Conservation (phyloP, 2,329 filamentous ascomycete species). For the Stemphylium lycopersici region DNA sequence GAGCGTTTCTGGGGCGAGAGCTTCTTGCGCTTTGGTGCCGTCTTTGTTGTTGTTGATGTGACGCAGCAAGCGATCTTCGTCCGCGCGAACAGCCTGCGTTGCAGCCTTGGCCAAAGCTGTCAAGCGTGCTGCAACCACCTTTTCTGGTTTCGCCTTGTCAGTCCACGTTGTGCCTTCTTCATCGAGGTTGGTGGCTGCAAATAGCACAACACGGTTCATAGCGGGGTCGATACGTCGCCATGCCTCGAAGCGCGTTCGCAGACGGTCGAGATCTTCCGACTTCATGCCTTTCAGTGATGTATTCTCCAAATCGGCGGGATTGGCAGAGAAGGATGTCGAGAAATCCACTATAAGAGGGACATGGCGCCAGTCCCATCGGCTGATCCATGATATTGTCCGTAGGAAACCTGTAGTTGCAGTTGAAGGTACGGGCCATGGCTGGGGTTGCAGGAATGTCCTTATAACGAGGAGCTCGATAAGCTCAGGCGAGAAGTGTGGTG, state of each 20-base stretch:
- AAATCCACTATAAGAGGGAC: constrained; percentile 83
- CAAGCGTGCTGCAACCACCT: constrained; percentile 84
- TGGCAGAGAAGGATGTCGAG: constrained; percentile 46
- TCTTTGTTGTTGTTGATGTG: constrained; percentile 12
- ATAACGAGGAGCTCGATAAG: constrained; percentile 83
- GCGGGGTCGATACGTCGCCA: constrained; percentile 88
- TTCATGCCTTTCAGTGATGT: constrained; percentile 55
- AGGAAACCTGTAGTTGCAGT: constrained; percentile 81
- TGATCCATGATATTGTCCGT: constrained; percentile 77
- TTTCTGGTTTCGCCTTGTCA: constrained; percentile 70
- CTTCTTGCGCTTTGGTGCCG: neutral
- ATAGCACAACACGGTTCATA: constrained; percentile 82
- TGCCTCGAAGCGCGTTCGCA: constrained; percentile 75
- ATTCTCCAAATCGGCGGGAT: constrained; percentile 26
- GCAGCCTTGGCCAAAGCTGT: constrained; percentile 81
- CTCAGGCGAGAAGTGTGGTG: constrained; percentile 76
- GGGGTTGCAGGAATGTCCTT: constrained; percentile 78
- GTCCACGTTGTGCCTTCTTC: constrained; percentile 81
- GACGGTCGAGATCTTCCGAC: constrained; percentile 63
- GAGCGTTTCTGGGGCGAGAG: constrained; percentile 59
- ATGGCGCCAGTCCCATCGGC: constrained; percentile 89
- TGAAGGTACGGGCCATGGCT: constrained; percentile 79
- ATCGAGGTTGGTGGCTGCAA: constrained; percentile 82
- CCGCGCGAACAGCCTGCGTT: constrained; percentile 53
- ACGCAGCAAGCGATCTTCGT: constrained; percentile 57